A percentile compares a stretch with the other conserved stretches of the same genome.
phyloP scores from a whole-genome alignment of 768 basidiomycete species.

The Xerocomellus chrysenteron region DNA sequence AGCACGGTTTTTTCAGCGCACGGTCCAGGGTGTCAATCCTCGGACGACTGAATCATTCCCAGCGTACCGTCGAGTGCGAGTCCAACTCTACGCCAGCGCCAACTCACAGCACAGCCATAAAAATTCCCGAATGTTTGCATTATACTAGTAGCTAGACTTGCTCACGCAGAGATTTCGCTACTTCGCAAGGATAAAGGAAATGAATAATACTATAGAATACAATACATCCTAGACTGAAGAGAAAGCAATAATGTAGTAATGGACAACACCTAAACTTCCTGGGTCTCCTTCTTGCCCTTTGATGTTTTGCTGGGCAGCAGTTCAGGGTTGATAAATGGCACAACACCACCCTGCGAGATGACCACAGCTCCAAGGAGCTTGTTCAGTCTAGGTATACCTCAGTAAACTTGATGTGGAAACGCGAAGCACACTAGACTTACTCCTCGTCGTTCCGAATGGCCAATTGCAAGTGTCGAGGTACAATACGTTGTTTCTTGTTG shows the following conservation, averaged over 20 bases:
- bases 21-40: no score
- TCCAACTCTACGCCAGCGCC: no score
- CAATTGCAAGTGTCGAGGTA: slow-evolving; percentile 63
- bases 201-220: slow-evolving; percentile 35
- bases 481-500: slow-evolving; percentile 62
- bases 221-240: slow-evolving; percentile 29
- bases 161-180: not conserved
- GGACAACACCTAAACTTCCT: slow-evolving; percentile 39
- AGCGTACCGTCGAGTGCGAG: no score
- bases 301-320: slow-evolving; percentile 53
- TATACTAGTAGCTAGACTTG: not conserved
- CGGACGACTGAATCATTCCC: no score
- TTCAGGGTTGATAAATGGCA: slow-evolving; percentile 51
- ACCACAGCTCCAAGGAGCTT: slow-evolving; percentile 47
- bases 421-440: slow-evolving; percentile 13
- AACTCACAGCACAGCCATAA: no score
- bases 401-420: not conserved
- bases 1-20: no score
- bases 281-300: slow-evolving; percentile 52
- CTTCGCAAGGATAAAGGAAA: slow-evolving; percentile 8
- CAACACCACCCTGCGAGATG: slow-evolving; percentile 64
- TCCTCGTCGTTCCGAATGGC: slow-evolving; percentile 66
- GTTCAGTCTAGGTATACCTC: slow-evolving; percentile 30
- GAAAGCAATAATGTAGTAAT: slow-evolving; percentile 17
- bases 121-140: no score